phyloP scores from a whole-genome alignment of 2,329 filamentous ascomycete species.

The Tolypocladium capitatum region DNA sequence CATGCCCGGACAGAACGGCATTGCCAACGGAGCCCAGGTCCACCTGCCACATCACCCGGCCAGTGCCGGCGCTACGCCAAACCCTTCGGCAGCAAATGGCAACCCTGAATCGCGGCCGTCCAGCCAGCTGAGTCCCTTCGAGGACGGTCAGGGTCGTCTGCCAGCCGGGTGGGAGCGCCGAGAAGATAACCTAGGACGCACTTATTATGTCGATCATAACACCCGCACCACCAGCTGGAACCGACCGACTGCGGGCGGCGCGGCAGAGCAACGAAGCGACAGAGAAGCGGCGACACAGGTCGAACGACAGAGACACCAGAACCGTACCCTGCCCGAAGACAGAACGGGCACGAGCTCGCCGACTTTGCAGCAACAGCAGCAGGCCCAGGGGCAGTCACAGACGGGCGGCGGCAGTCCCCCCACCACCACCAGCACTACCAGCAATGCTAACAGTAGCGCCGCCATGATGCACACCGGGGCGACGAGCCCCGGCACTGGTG shows the following conservation, averaged over 20 bases:
- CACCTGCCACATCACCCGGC: conserved; percentile 32
- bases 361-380: conserved; percentile 47
- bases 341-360: conserved; percentile 88
- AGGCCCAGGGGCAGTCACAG: conserved; percentile 31
- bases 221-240: conserved; percentile 95
- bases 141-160: conserved; percentile 86
- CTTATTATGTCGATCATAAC: conserved; percentile 98
- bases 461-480: conserved; percentile 89
- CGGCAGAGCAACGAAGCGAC: conserved; percentile 56
- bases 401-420: conserved; percentile 18
- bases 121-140: conserved; percentile 69
- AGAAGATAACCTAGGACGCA: conserved; percentile 87
- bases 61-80: conserved; percentile 27
- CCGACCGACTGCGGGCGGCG: conserved; percentile 67
- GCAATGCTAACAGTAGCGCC: conserved; percentile 34
- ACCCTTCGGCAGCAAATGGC: conserved; percentile 15
- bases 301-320: conserved; percentile 87
- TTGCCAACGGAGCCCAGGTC: conserved; percentile 24
- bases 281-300: conserved; percentile 85
- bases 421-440: conserved; percentile 11
- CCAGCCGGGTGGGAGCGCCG: conserved; percentile 92
- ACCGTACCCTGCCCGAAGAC: conserved; percentile 89
- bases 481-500: conserved; percentile 86
- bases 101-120: conserved; percentile 17
- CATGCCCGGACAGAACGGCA: conserved; percentile 36